Evolutionary conservation across 306 rosid species (phyloP), one percentile per base, ranked within the genome.

Genomic region (Sesbania bispinosa): DNA sequence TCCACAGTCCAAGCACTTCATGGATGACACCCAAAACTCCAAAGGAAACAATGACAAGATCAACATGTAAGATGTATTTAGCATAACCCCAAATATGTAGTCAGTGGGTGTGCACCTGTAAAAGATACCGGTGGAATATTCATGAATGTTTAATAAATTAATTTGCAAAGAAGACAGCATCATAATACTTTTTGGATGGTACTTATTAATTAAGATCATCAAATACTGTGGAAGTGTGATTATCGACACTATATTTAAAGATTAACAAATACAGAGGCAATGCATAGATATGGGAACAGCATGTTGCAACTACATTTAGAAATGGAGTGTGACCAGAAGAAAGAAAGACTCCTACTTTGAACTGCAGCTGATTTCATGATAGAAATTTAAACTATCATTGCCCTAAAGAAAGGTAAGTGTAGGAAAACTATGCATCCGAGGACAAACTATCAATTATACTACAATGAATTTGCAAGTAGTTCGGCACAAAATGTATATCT

Each of bases 71-170:
- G 77, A 16, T 57, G 27, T 47, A 54, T 43, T 36, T 26, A 35
- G 69, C 70, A 58, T 33, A 45, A 69, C 42, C 67, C 53, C 61
- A 43, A 62, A 23, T 51, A 68, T 46, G 46, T 35, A 62, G 58
- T 59, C 81, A 26, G 53, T 14, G 53, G 53, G 38, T 35, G 38
- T 35, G 76, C 51, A 32, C 76, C 81, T 78, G 73, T 7, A 52
- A 52, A 73, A 77, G 43, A 62, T 13, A 29, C 47, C 32, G 6
- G 74, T 0, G 38, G 60, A 11, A 53, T 32, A 43, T 64, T n/a
- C 42, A 57, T 39, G 6, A 36, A 46, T 59, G 35, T 63, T 73
- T 36, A 43, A 1, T 35, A 72, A 77, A 67, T 15, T 29, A 30
- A 7, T 59, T 58, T 59, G 54, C 30, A 48, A 42, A 67, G 45